Evolutionary conservation across 768 basidiomycete species (phyloP), one percentile per base, ranked within the genome.

Genomic region (Piloderma croceum): DNA sequence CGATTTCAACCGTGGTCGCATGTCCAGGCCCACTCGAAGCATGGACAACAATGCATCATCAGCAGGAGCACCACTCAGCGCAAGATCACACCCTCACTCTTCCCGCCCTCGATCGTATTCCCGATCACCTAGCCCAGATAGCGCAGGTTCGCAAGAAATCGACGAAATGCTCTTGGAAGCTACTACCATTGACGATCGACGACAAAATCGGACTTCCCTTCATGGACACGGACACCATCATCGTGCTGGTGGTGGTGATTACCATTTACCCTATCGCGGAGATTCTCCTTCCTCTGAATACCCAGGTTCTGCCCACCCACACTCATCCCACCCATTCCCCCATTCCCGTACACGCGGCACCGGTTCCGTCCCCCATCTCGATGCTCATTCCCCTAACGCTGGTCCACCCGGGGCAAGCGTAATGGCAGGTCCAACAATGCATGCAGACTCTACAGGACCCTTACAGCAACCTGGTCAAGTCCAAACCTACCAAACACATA

Each of bases 351-450:
- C 6, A 31, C 41, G 5, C 35, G 41, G 12, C 43, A n/a, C 6
- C 43, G 36, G 24, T 25, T 45, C n/a, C 31, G 25, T 5, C 36
- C 15, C 10, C n/a, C 35, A 38, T 33, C 42, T 22, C 34, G 41
- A 3, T 31, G 41, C 10, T 48, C 35, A 13, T 35, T 36, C 24
- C 15, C 65, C 67, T 1, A 64, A 60, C 29, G 52, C 54, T 2
- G 59, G 59, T 33, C 65, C 67, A 23, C 54, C 67, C 35, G 65
- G 64, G 29, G 59, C 72, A 18, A 71, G 72, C 40, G 71, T 72
- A 47, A 67, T 72, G 67, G 55, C 73, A 22, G 43, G 71, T 18
- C 59, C 62, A 38, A 29, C 27, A 29, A 15, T 29, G 27, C 15
- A 29, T 15, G 27, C 27, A 29, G 9, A 29, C 27, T 29, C 27